phyloP scores from a whole-genome alignment of 2,329 filamentous ascomycete species.

The Xylaria sp. region DNA sequence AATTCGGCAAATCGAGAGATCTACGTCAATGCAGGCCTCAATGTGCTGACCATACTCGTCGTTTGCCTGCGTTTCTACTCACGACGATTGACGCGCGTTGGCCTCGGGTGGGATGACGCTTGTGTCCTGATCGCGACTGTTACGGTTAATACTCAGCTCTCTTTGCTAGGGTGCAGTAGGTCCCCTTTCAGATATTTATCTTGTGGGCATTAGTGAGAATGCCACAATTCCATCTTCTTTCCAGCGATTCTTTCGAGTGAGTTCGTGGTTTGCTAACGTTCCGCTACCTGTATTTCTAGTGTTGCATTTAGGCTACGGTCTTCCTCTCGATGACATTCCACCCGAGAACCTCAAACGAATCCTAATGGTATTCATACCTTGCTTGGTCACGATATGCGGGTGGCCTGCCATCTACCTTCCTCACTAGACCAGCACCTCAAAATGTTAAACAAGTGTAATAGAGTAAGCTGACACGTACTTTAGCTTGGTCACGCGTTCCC shows the following conservation, averaged over 20 bases:
- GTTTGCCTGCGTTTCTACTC: slow-evolving; percentile 28
- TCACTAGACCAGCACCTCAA: background rate
- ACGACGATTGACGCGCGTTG: slow-evolving; percentile 20
- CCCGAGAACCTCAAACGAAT: too few species aligned
- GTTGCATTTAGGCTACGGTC: too few species aligned
- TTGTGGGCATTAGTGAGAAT: too few species aligned
- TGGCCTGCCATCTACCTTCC: too few species aligned
- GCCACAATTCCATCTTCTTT: too few species aligned
- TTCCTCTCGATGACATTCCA: too few species aligned
- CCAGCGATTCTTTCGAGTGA: too few species aligned
- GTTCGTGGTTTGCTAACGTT: too few species aligned
- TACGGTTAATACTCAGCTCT: slow-evolving; percentile 8
- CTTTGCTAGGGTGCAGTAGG: slow-evolving; percentile 11
- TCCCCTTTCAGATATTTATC: background rate
- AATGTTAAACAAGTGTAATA: too few species aligned
- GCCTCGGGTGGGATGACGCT: slow-evolving; percentile 32
- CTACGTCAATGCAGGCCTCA: slow-evolving; percentile 14
- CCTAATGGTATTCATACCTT: too few species aligned
- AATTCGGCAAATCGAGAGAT: slow-evolving; percentile 2
- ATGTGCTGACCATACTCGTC: slow-evolving; percentile 4
- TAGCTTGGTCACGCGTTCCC: slow-evolving; percentile 42
- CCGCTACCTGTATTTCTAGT: too few species aligned
- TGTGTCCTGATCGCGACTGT: slow-evolving; percentile 22
- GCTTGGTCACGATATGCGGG: too few species aligned
- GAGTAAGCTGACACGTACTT: background rate